Base-by-base conservation (phyloP, 306 rosid genomes). In the Lotus japonicus region DNA sequence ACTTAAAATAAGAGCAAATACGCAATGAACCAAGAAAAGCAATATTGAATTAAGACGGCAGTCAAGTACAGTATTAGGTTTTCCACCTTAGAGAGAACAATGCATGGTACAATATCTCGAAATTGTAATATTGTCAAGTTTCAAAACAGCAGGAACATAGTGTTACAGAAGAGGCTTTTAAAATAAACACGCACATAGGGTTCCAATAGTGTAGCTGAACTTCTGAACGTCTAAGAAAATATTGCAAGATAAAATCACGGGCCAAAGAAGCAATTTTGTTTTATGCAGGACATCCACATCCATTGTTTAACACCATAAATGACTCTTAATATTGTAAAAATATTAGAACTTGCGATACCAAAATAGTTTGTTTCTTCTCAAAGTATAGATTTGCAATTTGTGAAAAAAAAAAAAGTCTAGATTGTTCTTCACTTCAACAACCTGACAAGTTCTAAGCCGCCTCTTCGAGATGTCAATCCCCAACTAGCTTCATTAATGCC, bases 391-490 rank as follows among this genome's bases (percentile, higher is more conserved):
- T 45, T 41, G 60, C 65, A 1, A 31, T 51, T 44, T 43, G 46
- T 55, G n/a, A n/a, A n/a, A 5, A 38, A 46, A 12, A 71, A 70
- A 74, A 21, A 71, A 73, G 26, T 44, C 18, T 67, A 54, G 23
- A 43, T 63, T 56, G 59, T 58, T 66, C 57, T 46, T 58, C 12
- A 55, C 64, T 56, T 79, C 39, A 79, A 88, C 66, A 45, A 94
- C 99, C 99, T 84, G 81, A 92, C 88, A 76, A 87, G 88, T 73
- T 88, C 91, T 68, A 82, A 59, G 77, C 97, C 90, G 58, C 90
- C 87, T 81, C 80, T 90, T 35, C 79, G 77, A 64, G 90, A 56
- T 58, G 90, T 26, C 60, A 81, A 69, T 59, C 88, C 92, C 83
- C 95, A 82, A 65, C 83, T 76, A 71, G 53, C 57, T 70, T 84